These are phyloP conservation scores for Calocybe gangraenosa DNA, from an alignment of 768 basidiomycete species.

Conservation along the genomic window DNA sequence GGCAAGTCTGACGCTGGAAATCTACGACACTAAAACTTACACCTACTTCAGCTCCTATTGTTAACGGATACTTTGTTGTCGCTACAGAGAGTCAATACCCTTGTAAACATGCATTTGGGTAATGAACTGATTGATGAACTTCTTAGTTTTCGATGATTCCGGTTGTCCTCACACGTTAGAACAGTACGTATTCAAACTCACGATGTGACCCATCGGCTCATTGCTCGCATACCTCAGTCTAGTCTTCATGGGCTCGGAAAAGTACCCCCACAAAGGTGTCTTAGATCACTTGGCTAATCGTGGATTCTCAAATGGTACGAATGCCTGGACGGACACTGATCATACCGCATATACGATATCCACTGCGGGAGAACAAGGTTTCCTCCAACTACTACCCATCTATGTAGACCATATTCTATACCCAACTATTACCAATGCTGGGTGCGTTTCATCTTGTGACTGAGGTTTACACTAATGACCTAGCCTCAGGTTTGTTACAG, in stretches of 20 bases:
- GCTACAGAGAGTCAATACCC: conserved; percentile 72
- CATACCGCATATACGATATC: conserved; percentile 95
- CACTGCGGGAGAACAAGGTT: conserved; percentile 93
- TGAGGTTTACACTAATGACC: conserved; percentile 9
- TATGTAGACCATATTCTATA: conserved; percentile 97
- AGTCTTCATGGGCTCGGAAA: conserved; percentile 93
- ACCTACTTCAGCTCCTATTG: conserved; percentile 62
- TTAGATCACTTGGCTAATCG: conserved; percentile 94
- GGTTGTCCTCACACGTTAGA: conserved; percentile 96
- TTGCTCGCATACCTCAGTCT: conserved; percentile 49
- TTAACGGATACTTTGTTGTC: conserved; percentile 89
- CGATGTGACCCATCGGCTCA: conserved; percentile 7
- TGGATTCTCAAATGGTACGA: conserved; percentile 87
- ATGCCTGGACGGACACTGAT: conserved; percentile 97
- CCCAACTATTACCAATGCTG: conserved; percentile 87
- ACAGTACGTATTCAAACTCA: conserved; percentile 54
- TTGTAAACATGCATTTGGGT: background rate
- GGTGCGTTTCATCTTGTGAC: conserved; percentile 43
- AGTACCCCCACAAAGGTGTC: conserved; percentile 94
- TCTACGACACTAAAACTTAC: conserved; percentile 15
- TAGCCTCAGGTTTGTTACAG: conserved; percentile 46
- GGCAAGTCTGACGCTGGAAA: conserved; percentile 39
- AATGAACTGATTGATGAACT: background rate
- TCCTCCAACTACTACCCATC: conserved; percentile 79
- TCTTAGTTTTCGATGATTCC: conserved; percentile 86